Percentiles rank a stretch among this genome's conserved stretches.
Evolutionary conservation across 305 asterid species (phyloP).

Genomic region (Fraxinus floribunda): DNA sequence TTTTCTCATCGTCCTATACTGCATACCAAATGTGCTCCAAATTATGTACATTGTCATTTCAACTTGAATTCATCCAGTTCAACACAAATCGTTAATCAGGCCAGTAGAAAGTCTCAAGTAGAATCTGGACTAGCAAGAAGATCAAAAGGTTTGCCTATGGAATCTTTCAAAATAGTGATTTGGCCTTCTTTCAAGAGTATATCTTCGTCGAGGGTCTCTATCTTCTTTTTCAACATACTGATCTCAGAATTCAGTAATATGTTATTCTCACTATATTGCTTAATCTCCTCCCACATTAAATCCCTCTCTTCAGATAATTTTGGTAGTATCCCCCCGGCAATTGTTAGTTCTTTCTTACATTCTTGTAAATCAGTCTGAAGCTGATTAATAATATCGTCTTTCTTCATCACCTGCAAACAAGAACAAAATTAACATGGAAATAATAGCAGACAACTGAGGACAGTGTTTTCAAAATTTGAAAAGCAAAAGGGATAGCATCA

Average conservation of each 20-base stretch:
- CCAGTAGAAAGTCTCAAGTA: slow-evolving; percentile 46
- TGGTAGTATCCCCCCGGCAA: slow-evolving; percentile 71
- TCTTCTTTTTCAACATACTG: slow-evolving; percentile 66
- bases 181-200: slow-evolving; percentile 91
- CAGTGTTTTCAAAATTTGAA: neutral
- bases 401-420: slow-evolving; percentile 60
- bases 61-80: neutral
- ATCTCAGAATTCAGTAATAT: slow-evolving; percentile 72
- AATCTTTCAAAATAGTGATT: slow-evolving; percentile 80
- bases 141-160: slow-evolving; percentile 65
- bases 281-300: slow-evolving; percentile 83
- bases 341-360: slow-evolving; percentile 61
- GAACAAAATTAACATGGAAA: neutral
- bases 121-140: slow-evolving; percentile 78
- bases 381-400: slow-evolving; percentile 68
- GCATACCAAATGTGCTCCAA: neutral
- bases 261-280: slow-evolving; percentile 65
- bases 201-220: slow-evolving; percentile 84
- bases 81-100: slow-evolving; percentile 31
- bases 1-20: neutral
- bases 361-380: slow-evolving; percentile 76
- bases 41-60: neutral
- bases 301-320: slow-evolving; percentile 91
- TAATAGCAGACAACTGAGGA: neutral
- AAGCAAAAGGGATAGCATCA: neutral